Evolutionary conservation across 1,284 basidiomycete genomes (phyloP), one percentile per base, ranked within the genome.

Genomic region (Sanghuangporus sanghuang): DNA sequence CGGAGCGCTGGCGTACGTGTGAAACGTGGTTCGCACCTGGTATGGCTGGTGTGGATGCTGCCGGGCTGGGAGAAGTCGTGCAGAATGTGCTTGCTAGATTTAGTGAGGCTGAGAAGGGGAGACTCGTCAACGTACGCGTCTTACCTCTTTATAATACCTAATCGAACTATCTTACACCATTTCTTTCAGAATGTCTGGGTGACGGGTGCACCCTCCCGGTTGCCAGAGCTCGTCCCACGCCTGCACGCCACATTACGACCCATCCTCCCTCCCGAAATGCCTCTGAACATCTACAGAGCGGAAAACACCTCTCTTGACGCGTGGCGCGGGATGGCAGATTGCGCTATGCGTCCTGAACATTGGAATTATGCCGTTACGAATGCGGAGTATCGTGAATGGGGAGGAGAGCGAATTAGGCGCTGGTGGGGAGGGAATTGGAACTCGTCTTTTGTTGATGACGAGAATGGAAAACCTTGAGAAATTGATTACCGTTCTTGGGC

Each of bases 31-130:
- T 96, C 79, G 90, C 94, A 61, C 96, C 97, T 0, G 80, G 81
- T 12, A 95, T 98, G 83, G 96, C 95, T 2, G 97, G 97, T 0
- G 82, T 98, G 23, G 97, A 99, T 74, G 93, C 91, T 21, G 96
- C 97, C 0, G 97, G 97, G 0, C 73, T 99, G 2, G 92, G 90
- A 12, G 97, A 99, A 75, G 86, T 98, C 1, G 78, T 95, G 23
- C 92, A 93, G 68, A 92, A 87, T 73, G 83, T 98, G 40, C 80
- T 99, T 56, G 85, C 87, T n/a, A 83, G 89, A 9, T 97, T 96
- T 74, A 77, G 84, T 3, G 82, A 87, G 44, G 73, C 75, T 67
- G 75, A 80, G 50, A 73, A 89, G 67, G 75, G 75, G 12, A 75
- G 84, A 42, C 78, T 95, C 63, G 87, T 82, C 59, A 78, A 83